Conservation (phyloP, 1,284 basidiomycete species). For the Trametes polyzona region DNA sequence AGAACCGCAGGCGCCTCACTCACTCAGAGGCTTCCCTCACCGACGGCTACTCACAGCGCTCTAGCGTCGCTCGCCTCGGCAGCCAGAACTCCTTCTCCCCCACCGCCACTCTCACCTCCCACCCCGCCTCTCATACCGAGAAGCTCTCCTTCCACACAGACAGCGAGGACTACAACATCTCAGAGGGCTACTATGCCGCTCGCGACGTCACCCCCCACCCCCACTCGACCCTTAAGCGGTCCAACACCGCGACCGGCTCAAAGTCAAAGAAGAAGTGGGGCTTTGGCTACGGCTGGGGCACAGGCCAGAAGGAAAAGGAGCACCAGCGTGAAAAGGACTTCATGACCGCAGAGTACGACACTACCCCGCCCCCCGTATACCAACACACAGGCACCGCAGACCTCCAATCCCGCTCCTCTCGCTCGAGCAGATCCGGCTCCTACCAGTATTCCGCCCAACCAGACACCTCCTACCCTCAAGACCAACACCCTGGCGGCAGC, state of each 20-base stretch:
- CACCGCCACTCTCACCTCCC: slow-evolving; percentile 43
- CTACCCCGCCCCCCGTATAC: slow-evolving; percentile 43
- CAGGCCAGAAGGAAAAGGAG: slow-evolving; percentile 59
- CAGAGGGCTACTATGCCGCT: slow-evolving; percentile 31
- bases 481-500: slow-evolving; percentile 10
- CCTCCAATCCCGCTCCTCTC: slow-evolving; percentile 32
- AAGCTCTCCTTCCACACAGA: slow-evolving; percentile 44
- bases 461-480: slow-evolving; percentile 6
- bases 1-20: slow-evolving; percentile 33
- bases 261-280: slow-evolving; percentile 45
- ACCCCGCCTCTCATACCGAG: slow-evolving; percentile 33
- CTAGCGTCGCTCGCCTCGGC: slow-evolving; percentile 34
- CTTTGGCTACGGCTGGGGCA: slow-evolving; percentile 63
- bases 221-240: slow-evolving; percentile 26
- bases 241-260: slow-evolving; percentile 30
- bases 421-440: slow-evolving; percentile 37
- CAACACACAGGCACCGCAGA: slow-evolving; percentile 30
- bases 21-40: slow-evolving; percentile 30
- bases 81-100: slow-evolving; percentile 41
- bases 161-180: slow-evolving; percentile 38
- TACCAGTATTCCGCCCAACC: slow-evolving; percentile 22
- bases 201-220: slow-evolving; percentile 31
- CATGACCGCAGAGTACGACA: slow-evolving; percentile 29
- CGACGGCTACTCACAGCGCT: slow-evolving; percentile 35
- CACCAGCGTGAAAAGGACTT: slow-evolving; percentile 45